A percentile compares a stretch with the other conserved stretches of the same genome.
Evolutionary conservation across 495 filamentous ascomycete species (phyloP).

Genomic region (Lepraria neglecta): DNA sequence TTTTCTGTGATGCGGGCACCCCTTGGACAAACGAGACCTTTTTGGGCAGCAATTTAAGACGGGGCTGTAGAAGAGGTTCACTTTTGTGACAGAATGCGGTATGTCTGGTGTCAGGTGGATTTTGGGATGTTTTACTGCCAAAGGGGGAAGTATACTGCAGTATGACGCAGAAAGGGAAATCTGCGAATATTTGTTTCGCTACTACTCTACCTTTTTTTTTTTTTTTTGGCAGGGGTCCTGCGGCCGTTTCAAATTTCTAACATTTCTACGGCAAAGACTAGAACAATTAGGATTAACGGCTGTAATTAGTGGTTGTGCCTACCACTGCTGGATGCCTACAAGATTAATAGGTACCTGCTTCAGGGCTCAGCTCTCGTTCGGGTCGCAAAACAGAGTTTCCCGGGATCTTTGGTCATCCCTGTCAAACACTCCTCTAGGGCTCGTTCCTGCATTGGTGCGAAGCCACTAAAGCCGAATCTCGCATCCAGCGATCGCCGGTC

Average conservation of each 20-base stretch:
- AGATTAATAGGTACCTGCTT: neutral
- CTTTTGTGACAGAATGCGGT: conserved; percentile 4
- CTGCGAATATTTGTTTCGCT: neutral
- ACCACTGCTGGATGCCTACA: neutral
- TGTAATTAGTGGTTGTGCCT: neutral
- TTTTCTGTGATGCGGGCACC: conserved; percentile 23
- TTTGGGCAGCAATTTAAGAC: conserved; percentile 5
- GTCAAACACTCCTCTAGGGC: neutral
- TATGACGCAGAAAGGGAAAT: conserved; percentile 20
- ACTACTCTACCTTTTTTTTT: neutral
- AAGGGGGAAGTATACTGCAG: conserved; percentile 9
- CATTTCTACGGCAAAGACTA: conserved; percentile 15
- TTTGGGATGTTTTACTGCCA: neutral
- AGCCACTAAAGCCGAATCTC: conserved; percentile 15
- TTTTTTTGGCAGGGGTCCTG: conserved; percentile 2
- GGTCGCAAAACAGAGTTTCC: conserved; percentile 2
- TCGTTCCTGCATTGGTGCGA: conserved; percentile 16
- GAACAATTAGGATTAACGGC: conserved; percentile 15
- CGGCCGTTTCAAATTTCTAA: conserved; percentile 20
- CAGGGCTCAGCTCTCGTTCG: neutral
- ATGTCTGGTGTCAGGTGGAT: neutral
- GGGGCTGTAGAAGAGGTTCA: neutral
- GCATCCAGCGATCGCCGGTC: conserved; percentile 2
- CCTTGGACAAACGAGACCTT: conserved; percentile 26
- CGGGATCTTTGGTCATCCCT: conserved; percentile 7